Evolutionary conservation across 768 basidiomycete genomes (phyloP).

Genomic region (Chlorophyllum brunneum): DNA sequence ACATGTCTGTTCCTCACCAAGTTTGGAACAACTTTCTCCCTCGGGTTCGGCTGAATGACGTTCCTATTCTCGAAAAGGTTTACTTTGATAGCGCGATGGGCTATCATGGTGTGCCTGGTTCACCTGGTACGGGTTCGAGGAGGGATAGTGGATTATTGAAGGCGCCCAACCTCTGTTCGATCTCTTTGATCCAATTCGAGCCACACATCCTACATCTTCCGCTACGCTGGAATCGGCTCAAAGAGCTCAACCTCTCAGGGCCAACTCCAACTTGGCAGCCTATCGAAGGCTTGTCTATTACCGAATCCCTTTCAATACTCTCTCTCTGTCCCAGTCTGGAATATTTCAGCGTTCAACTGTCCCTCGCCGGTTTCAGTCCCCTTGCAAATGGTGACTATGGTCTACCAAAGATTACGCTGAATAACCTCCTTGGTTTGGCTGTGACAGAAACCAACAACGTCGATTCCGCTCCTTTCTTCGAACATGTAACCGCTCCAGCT

Average conservation of each 20-base stretch:
- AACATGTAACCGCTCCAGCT: constrained; percentile 1
- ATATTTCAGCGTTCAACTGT: constrained; percentile 11
- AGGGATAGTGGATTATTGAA: constrained; percentile 11
- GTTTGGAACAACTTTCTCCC: constrained; percentile 11
- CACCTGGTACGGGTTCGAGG: constrained; percentile 1
- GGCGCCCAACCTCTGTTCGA: constrained; percentile 6
- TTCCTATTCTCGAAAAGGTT: constrained; percentile 8
- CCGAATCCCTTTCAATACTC: constrained; percentile 9
- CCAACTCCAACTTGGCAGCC: constrained; percentile 9
- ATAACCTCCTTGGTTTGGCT: constrained; percentile 5
- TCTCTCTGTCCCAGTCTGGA: constrained; percentile 8
- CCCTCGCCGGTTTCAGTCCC: constrained; percentile 7
- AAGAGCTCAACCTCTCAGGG: constrained; percentile 10
- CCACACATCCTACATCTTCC: constrained; percentile 11
- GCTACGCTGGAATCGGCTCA: constrained; percentile 7
- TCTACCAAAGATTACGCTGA: constrained; percentile 3
- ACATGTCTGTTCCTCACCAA: constrained; percentile 12
- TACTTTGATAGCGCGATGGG: constrained; percentile 11
- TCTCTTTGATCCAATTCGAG: constrained; percentile 9
- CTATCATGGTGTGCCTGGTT: constrained; percentile 8
- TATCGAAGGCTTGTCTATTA: constrained; percentile 6
- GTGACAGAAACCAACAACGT: constrained; percentile 8
- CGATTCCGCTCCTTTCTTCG: constrained; percentile 9
- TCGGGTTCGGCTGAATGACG: constrained; percentile 5
- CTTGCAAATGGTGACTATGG: constrained; percentile 7